Evolutionary conservation across 139 green algal species (phyloP), one percentile per base, ranked within the genome.

Genomic region (Chlorella vulgaris): DNA sequence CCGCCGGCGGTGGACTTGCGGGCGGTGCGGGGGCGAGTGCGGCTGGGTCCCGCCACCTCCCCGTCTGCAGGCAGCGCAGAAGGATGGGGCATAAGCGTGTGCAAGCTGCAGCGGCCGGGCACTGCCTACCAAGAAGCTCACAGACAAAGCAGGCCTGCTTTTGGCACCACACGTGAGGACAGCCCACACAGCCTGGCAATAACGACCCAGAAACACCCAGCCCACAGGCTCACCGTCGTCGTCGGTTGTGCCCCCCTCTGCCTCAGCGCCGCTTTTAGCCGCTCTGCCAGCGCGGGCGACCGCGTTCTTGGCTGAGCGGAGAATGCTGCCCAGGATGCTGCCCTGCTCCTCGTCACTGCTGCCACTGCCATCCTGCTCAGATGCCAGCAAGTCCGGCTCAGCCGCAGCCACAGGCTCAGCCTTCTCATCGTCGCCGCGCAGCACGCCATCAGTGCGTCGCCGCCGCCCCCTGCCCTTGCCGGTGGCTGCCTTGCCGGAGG

Each of bases 271-370:
- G 28, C 58, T 29, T 61, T 68, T n/a, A 3, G 33, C 55, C 5
- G 18, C 74, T 4, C 58, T 36, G 55, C 39, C n/a, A 6, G 18
- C 74, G 15, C 38, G n/a, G 24, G 35, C 33, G 15, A 69, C 19
- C 13, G 35, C 58, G 55, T 80, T 80, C 7, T 60, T 39, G 2
- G 42, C 50, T 26, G 33, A 39, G 65, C 77, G 55, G 65, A 83
- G 65, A 28, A 83, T 69, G 66, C 66, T 77, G 77, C 63, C 65
- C 77, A 83, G 77, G 35, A 83, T 33, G 77, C 77, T 83, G 65
- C 77, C 65, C 38, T 51, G 43, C 76, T 43, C 36, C 50, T 62
- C 24, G 31, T 60, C 22, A 43, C 65, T 65, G 31, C 43, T 66
- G 31, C 58, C 60, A 22, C 55, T 39, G 10, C 39, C 51, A 1